These are phyloP conservation scores for Leucocoprinus sp. DNA, from an alignment of 768 basidiomycete species.

Conservation along the genomic window DNA sequence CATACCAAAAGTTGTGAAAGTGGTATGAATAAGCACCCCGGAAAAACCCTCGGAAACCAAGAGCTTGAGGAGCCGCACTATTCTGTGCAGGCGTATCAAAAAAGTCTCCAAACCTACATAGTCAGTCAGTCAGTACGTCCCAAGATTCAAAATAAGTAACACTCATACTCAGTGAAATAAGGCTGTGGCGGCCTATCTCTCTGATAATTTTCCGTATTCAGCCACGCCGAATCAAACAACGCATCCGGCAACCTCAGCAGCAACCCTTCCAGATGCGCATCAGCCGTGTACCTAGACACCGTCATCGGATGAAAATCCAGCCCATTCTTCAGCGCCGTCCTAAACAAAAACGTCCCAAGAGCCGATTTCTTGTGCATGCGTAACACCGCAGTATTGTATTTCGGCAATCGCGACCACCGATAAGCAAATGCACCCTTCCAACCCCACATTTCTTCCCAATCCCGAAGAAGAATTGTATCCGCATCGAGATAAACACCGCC, in stretches of 20 bases:
- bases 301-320: slow-evolving; percentile 96
- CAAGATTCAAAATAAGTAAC: slow-evolving; percentile 1
- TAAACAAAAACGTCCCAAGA: slow-evolving; percentile 83
- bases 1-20: slow-evolving; percentile 88
- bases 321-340: slow-evolving; percentile 84
- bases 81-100: slow-evolving; percentile 65
- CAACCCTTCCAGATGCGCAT: slow-evolving; percentile 70
- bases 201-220: slow-evolving; percentile 87
- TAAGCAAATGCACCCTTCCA: slow-evolving; percentile 94
- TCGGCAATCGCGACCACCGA: slow-evolving; percentile 85
- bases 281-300: slow-evolving; percentile 75
- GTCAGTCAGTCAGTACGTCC: background rate
- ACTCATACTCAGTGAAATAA: slow-evolving; percentile 66
- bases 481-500: slow-evolving; percentile 94
- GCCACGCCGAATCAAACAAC: slow-evolving; percentile 89
- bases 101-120: slow-evolving; percentile 67
- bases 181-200: slow-evolving; percentile 89
- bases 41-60: slow-evolving; percentile 90
- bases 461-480: slow-evolving; percentile 84
- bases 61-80: slow-evolving; percentile 71
- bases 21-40: slow-evolving; percentile 89
- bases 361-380: slow-evolving; percentile 86
- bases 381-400: slow-evolving; percentile 91
- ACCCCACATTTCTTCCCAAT: slow-evolving; percentile 97
- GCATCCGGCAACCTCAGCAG: slow-evolving; percentile 83